Conservation (phyloP, 164 flowering plant genomes). For the Litsea cubeba region DNA sequence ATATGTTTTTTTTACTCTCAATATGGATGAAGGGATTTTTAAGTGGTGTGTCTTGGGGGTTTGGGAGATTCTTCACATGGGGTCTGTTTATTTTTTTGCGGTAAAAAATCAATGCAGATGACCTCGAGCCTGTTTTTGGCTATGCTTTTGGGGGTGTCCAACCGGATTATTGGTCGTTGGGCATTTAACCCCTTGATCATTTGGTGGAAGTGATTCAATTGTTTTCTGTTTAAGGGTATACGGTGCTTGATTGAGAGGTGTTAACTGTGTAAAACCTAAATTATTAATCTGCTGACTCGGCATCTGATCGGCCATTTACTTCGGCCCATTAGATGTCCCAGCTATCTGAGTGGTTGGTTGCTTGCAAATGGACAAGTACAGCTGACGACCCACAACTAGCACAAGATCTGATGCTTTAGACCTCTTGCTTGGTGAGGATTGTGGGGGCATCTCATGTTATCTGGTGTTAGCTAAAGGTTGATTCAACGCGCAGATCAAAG, state of each 20-base stretch:
- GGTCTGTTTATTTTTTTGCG: background rate
- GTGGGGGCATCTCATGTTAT: background rate
- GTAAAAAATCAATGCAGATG: background rate
- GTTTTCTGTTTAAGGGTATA: background rate
- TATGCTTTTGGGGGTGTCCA: no score
- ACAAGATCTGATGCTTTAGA: no score
- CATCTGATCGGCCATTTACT: no score
- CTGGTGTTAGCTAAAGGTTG: background rate
- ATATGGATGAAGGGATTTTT: no score
- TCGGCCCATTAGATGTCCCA: no score
- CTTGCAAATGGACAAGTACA: background rate
- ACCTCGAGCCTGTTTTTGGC: no score
- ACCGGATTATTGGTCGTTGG: background rate
- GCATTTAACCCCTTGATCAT: background rate
- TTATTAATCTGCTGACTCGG: no score
- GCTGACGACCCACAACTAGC: no score
- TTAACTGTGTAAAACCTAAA: no score
- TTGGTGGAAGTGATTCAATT: background rate
- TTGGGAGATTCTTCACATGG: background rate
- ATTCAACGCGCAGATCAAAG: background rate
- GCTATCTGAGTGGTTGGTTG: background rate
- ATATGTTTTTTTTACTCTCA: no score
- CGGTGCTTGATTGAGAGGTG: background rate
- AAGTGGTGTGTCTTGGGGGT: background rate
- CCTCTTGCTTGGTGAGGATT: background rate